Conservation (phyloP, 306 rosid genomes). For the Prunus davidiana region DNA sequence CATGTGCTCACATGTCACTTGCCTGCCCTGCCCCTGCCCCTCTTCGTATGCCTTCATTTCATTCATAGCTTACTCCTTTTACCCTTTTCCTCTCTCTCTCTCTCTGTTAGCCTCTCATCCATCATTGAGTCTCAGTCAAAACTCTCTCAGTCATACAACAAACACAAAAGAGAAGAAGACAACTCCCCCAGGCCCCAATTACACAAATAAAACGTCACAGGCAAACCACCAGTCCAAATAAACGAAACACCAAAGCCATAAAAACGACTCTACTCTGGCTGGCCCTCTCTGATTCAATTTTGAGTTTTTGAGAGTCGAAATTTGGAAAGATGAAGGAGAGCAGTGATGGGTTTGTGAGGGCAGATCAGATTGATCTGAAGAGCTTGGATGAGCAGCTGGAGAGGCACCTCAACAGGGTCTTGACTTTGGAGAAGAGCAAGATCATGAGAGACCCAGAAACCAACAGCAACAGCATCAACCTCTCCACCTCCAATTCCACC, state of each 20-base stretch:
- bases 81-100: not conserved
- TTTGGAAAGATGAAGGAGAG: conserved; percentile 57
- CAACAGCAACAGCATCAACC: conserved; percentile 8
- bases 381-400: conserved; percentile 95
- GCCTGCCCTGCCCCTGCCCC: not conserved
- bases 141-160: not conserved
- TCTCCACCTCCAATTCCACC: not conserved
- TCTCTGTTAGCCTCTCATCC: not conserved
- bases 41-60: not conserved
- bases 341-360: conserved; percentile 88
- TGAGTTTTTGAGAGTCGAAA: not conserved
- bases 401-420: conserved; percentile 72
- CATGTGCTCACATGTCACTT: conserved; percentile 82
- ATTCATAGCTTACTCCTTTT: not conserved
- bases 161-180: not conserved
- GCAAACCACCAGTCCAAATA: not conserved
- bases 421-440: conserved; percentile 77
- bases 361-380: conserved; percentile 99
- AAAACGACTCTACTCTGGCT: not conserved
- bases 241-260: not conserved
- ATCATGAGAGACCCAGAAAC: conserved; percentile 40
- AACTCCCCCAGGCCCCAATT: too few species aligned
- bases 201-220: not conserved
- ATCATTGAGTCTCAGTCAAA: not conserved
- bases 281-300: not conserved